Conservation (phyloP, 768 basidiomycete genomes). For the Roridomyces roridus region DNA sequence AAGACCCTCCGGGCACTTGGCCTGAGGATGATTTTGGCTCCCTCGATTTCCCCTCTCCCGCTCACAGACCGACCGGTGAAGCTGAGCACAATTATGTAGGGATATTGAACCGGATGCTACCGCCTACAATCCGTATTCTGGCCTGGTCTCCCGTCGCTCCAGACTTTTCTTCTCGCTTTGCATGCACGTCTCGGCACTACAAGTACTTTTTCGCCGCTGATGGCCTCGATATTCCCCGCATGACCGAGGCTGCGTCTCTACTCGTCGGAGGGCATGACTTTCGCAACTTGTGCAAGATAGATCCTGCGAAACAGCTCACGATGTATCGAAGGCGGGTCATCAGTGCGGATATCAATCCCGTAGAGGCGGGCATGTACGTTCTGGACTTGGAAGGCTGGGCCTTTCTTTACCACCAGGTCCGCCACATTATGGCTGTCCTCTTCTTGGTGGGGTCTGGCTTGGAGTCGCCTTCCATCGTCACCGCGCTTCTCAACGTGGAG, state of each 20-base stretch:
- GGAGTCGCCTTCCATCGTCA: slow-evolving; percentile 74
- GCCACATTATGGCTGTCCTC: slow-evolving; percentile 91
- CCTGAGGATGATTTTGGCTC: no score
- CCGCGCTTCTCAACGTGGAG: slow-evolving; percentile 77
- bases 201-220: slow-evolving; percentile 91
- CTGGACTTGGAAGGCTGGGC: slow-evolving; percentile 88
- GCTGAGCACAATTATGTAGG: slow-evolving; percentile 77
- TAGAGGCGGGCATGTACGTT: slow-evolving; percentile 59
- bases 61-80: slow-evolving; percentile 25
- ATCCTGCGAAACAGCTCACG: slow-evolving; percentile 89
- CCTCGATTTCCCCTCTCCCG: no score
- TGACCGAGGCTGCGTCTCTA: slow-evolving; percentile 74
- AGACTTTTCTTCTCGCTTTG: slow-evolving; percentile 87
- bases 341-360: slow-evolving; percentile 64
- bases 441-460: slow-evolving; percentile 87
- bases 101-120: slow-evolving; percentile 87
- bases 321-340: slow-evolving; percentile 74
- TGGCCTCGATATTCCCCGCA: slow-evolving; percentile 70
- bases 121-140: slow-evolving; percentile 85
- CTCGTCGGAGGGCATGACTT: slow-evolving; percentile 94
- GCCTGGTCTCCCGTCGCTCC: slow-evolving; percentile 91
- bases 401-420: slow-evolving; percentile 95
- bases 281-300: slow-evolving; percentile 93
- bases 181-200: slow-evolving; percentile 89
- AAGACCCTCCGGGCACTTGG: no score